phyloP scores from a whole-genome alignment of 371 early-diverging fungal species.

The Mucor mucedo region DNA sequence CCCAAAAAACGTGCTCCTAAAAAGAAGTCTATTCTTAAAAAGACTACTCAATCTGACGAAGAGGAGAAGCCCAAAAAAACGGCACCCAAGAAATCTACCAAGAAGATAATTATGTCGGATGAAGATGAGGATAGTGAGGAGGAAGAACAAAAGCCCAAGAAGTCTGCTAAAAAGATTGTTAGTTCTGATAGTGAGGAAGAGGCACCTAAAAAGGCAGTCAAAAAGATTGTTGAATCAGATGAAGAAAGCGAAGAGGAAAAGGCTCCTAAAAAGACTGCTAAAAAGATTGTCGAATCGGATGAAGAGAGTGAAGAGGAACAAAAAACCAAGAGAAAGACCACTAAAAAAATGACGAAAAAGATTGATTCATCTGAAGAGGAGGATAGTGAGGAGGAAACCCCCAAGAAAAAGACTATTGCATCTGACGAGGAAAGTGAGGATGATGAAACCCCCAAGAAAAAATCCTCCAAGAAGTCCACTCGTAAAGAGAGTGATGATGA shows the following conservation, averaged over 20 bases:
- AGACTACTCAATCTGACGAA: neutral
- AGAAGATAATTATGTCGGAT: neutral
- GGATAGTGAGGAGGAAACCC: conserved; percentile 2
- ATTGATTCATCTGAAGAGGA: conserved; percentile 1
- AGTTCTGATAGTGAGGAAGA: neutral
- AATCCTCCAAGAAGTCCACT: neutral
- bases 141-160: neutral
- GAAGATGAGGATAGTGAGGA: conserved; percentile 2
- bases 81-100: neutral
- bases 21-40: neutral
- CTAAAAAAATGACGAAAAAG: neutral
- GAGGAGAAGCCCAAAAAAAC: neutral
- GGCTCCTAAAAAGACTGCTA: neutral
- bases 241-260: neutral
- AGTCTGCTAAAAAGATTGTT: too few relatives aligned
- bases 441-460: neutral
- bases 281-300: conserved; percentile 4
- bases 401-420: neutral
- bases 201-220: neutral
- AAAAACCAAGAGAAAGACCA: neutral
- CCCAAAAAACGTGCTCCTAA: neutral
- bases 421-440: neutral
- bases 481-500: neutral
- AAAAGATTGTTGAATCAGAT: neutral
- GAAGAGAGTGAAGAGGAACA: conserved; percentile 3